These are phyloP conservation scores for Fonsecaea pedrosoi DNA, from an alignment of 2,329 filamentous ascomycete species.

Conservation along the genomic window DNA sequence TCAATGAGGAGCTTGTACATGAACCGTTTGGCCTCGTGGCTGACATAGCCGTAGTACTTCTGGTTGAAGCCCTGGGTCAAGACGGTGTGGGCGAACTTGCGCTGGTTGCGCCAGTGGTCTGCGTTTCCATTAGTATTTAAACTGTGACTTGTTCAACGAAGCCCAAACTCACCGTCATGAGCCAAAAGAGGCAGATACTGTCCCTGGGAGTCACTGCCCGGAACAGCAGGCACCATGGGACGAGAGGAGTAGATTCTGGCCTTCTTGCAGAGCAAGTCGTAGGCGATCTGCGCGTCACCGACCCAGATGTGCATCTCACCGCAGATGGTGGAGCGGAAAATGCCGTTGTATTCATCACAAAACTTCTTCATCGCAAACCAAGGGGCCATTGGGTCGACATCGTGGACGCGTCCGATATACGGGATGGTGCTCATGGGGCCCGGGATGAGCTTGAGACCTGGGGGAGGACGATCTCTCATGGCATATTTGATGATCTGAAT, in stretches of 20 bases:
- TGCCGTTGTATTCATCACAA: conserved; percentile 38
- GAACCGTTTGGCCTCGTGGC: conserved; percentile 41
- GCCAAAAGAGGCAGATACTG: conserved; percentile 41
- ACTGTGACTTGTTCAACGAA: neutral
- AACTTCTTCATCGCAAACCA: conserved; percentile 43
- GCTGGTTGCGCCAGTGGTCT: conserved; percentile 42
- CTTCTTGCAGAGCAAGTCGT: conserved; percentile 42
- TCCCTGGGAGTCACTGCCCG: conserved; percentile 40
- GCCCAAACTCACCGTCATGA: conserved; percentile 35
- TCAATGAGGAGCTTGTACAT: conserved; percentile 41
- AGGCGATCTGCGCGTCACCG: conserved; percentile 38
- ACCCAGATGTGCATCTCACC: conserved; percentile 43
- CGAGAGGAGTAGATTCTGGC: conserved; percentile 41
- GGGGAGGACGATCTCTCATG: conserved; percentile 38
- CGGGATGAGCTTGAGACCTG: conserved; percentile 40
- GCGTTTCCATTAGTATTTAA: conserved; percentile 6
- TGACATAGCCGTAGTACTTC: conserved; percentile 41
- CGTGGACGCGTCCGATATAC: conserved; percentile 41
- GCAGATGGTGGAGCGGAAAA: conserved; percentile 41
- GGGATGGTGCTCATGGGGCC: conserved; percentile 40
- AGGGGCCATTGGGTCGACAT: conserved; percentile 40
- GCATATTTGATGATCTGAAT: conserved; percentile 51
- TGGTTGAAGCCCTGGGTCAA: conserved; percentile 41
- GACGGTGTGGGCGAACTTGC: conserved; percentile 42
- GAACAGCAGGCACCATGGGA: conserved; percentile 40